These are phyloP conservation scores for Populus pruinosa DNA, from an alignment of 345 rosid species.

Conservation along the genomic window DNA sequence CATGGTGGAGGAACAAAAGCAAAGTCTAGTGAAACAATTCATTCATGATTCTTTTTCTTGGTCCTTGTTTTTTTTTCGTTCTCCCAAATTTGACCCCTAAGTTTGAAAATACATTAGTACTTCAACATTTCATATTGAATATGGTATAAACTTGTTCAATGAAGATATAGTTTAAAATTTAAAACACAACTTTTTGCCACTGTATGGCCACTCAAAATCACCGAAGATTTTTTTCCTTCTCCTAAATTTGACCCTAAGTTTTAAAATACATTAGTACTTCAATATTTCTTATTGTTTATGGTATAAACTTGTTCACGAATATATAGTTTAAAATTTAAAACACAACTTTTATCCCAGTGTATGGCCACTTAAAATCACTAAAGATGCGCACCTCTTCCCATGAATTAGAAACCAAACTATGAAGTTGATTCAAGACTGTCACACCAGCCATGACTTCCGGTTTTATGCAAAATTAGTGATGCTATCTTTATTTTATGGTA, in stretches of 20 bases:
- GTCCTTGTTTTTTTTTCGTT: not conserved
- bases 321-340: not conserved
- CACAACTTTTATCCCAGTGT: not conserved
- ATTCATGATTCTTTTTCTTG: not conserved
- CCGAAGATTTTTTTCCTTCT: not conserved
- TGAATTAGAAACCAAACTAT: not conserved
- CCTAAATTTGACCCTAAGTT: not conserved
- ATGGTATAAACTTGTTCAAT: not conserved
- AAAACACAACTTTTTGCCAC: not conserved
- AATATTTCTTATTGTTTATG: not conserved
- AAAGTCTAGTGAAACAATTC: not conserved
- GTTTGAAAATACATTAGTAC: not conserved
- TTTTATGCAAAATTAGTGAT: not conserved
- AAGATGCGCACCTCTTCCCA: not conserved
- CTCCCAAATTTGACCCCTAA: not conserved
- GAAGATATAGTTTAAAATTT: not conserved
- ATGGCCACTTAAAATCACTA: not conserved
- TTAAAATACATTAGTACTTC: not conserved
- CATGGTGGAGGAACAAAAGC: not conserved
- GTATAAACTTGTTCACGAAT: not conserved
- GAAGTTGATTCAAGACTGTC: not conserved
- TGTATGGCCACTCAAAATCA: not conserved
- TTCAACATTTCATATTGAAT: not conserved
- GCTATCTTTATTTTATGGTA: not conserved
- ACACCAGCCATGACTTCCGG: not conserved